Evolutionary conservation across 2,329 filamentous ascomycete species (phyloP), one percentile per base, ranked within the genome.

Genomic region (Pseudocercospora fuligena): DNA sequence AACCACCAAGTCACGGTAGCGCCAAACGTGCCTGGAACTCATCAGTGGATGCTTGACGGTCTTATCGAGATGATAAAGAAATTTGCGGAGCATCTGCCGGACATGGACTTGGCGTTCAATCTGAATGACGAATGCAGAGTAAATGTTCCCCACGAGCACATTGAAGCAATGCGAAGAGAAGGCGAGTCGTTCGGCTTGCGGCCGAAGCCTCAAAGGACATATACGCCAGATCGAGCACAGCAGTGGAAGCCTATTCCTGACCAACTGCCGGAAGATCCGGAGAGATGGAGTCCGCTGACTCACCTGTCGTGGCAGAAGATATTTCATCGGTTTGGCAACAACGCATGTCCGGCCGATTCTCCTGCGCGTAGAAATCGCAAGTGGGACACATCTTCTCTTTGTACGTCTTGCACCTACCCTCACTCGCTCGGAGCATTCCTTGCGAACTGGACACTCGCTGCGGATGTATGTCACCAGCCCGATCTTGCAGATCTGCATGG

Each of bases 401-500:
- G 92, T 76, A 80, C 85, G 0, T 80, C 82, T 2, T 94, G 92
- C 76, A 81, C 84, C 1, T 79, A 81, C 6, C 85, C 86, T 0
- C 90, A 94, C 73, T 90, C 91, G 0, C 80, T 87, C 19, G 89
- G 87, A 2, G 88, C 88, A 23, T 91, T 92, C 72, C 80, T 93
- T 5, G 81, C 83, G 4, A 84, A 91, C 71, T 94, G 90, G 88
- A 82, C 84, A 0, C 76, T 84, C 8, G 87, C 90, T 5, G 84
- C 88, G 5, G 86, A 92, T 56, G 84, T 90, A 29, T 96, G 92
- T 75, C 86, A 90, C 66, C 92, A 95, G 74, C 90, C 92, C 0
- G 92, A 95, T 69, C 81, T 94, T 33, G 86, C 88, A 29, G 84
- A 89, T 67, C 82, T 94, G 1, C 92, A 94, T 73, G 90, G 91